phyloP scores from a whole-genome alignment of 108 stramenopile species.

The Skeletonema grethae region DNA sequence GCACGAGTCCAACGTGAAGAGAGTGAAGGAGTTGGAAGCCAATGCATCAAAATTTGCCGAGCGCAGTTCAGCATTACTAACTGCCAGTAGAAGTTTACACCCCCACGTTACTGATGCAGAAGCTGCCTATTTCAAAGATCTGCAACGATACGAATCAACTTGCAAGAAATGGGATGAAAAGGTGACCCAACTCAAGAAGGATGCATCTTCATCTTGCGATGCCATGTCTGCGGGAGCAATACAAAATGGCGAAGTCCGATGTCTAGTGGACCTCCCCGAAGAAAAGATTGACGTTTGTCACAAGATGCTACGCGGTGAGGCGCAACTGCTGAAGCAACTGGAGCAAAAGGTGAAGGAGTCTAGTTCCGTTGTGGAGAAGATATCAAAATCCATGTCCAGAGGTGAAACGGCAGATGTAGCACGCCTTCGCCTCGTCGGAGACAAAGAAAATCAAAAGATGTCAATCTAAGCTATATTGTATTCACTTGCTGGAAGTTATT shows the following conservation, averaged over 20 bases:
- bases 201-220: constrained; percentile 29
- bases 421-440: constrained; percentile 8
- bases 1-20: constrained; percentile 38
- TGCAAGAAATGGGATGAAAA: constrained; percentile 56
- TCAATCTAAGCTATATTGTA: no score
- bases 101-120: constrained; percentile 80
- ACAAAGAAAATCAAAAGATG: constrained; percentile 26
- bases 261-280: constrained; percentile 29
- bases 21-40: constrained; percentile 37
- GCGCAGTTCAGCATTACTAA: constrained; percentile 63
- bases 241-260: constrained; percentile 34
- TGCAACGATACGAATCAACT: constrained; percentile 51
- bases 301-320: constrained; percentile 31
- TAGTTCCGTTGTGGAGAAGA: constrained; percentile 11
- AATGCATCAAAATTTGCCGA: constrained; percentile 56
- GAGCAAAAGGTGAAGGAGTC: constrained; percentile 30
- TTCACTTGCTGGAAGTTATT: no score
- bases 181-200: constrained; percentile 34
- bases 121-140: constrained; percentile 66
- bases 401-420: constrained; percentile 14
- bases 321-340: constrained; percentile 29
- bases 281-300: constrained; percentile 39
- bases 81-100: constrained; percentile 61
- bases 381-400: constrained; percentile 21
- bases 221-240: constrained; percentile 39